phyloP scores from a whole-genome alignment of 352 stramenopile species.

The Blastocystis sp. region DNA sequence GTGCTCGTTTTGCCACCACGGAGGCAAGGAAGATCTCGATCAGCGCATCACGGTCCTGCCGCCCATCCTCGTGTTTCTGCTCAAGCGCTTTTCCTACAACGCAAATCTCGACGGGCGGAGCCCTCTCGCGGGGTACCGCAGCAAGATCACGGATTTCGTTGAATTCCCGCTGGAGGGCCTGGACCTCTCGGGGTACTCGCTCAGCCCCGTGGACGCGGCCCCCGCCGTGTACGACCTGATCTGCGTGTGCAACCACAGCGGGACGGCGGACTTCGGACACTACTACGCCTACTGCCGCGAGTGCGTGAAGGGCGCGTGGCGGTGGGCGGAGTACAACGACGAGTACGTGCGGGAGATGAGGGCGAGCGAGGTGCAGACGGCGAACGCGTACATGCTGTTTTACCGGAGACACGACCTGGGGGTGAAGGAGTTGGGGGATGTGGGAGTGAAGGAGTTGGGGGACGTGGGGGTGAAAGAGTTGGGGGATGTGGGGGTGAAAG shows the following conservation, averaged over 20 bases:
- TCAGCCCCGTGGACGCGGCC: background rate
- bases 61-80: constrained; percentile 50
- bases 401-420: constrained; percentile 15
- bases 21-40: background rate
- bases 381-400: constrained; percentile 53
- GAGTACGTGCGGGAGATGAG: background rate
- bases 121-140: background rate
- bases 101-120: no score
- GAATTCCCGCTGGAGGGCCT: constrained; percentile 71
- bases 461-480: background rate
- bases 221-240: constrained; percentile 74
- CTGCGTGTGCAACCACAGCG: constrained; percentile 66
- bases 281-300: constrained; percentile 61
- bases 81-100: constrained; percentile 62
- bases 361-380: constrained; percentile 18
- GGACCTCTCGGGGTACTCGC: constrained; percentile 59
- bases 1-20: constrained; percentile 18
- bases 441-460: background rate
- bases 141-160: constrained; percentile 67
- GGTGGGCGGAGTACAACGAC: constrained; percentile 68
- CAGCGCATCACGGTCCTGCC: constrained; percentile 38
- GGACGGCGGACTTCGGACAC: constrained; percentile 60
- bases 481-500: background rate
- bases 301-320: background rate
- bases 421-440: background rate